Base-by-base conservation (phyloP, 192 early-diverging fungal genomes). In the Coemansia sp. region DNA sequence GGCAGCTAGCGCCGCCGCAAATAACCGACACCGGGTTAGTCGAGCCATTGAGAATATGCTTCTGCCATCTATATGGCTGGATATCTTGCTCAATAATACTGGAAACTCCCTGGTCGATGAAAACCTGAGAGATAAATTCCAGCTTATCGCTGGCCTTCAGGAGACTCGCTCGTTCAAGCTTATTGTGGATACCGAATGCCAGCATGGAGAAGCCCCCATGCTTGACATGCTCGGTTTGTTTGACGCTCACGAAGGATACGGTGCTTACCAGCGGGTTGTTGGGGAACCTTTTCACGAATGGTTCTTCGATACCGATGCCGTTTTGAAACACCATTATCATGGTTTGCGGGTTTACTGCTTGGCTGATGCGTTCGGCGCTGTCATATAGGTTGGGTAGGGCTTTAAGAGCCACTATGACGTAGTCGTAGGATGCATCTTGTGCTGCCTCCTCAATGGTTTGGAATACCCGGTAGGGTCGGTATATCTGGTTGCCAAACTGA, bases 41-140 rank as follows among this genome's bases (percentile, higher is more conserved):
- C 3, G 64, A 66, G 2, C 69, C 75, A 14, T 78, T 78, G 20
- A 72, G 50, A 10, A 78, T 68, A 12, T 78, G 75, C 16, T 78
- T 78, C 45, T 72, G 75, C 75, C 75, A 78, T 18, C 75, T 55
- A 36, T 72, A 78, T 35, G 64, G 70, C 75, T 78, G 75, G 19
- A 78, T 72, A 33, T 78, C 70, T 0, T 40, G 6, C 36, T 70
- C 65, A n/a, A 72, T 40, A n/a, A 72, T 56, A 8, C 69, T 68
- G 8, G 59, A 59, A 6, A 78, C 70, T 19, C 70, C 70, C 11
- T 61, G 53, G 3, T 33, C 18, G n/a, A 61, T 65, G n/a, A 78
- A 72, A 0, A 53, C 60, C 0, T 52, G 16, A 10, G 63, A 66
- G 18, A 78, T 44, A 10, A 35, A 47, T 15, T 64, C 48, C 30